Base-by-base conservation (phyloP, 164 flowering plant genomes). In the Nelumbo lutea region DNA sequence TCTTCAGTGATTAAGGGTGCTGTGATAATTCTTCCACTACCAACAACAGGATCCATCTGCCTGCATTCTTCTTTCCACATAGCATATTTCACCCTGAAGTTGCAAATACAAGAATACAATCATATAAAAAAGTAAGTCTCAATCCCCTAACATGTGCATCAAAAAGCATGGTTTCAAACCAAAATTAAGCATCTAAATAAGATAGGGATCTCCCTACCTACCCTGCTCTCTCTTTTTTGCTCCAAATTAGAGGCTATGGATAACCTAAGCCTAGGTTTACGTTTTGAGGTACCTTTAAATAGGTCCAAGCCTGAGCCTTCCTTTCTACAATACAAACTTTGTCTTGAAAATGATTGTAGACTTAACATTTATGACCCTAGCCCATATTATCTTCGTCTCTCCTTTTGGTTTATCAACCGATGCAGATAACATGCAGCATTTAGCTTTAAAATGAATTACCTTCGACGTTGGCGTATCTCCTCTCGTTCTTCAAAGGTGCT, bases 11-110 rank as follows among this genome's bases (percentile, higher is more conserved):
- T 85, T 58, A 91, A 75, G 41, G 99, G 99, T 43, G 99, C 97
- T 4, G 99, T 96, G 51, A 96, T 85, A 75, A 80, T 87, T 65
- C 83, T 88, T 9, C 99, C 99, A 74, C 98, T 96, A 59, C 98
- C 99, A 77, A 96, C 79, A 64, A 90, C 69, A 64, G 95, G 84
- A 80, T 90, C 91, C 86, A 93, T 81, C 73, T 85, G 72, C 52
- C 75, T 78, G 70, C 99, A 93, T 42, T 83, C 95, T 62, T 88
- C 90, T 79, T 96, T 96, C 90, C 89, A 82, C 50, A 40, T 69
- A 66, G 86, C 86, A 84, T 96, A 96, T 74, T 89, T 86, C 40
- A 43, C 66, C 85, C 99, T 95, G 85, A 39, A 68, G 47, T 53
- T 59, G 68, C 48, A 63, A 14, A 60, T 14, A 42, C 42, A 69